phyloP scores from a whole-genome alignment of 2,329 filamentous ascomycete genomes.

The Whalleya microplaca region DNA sequence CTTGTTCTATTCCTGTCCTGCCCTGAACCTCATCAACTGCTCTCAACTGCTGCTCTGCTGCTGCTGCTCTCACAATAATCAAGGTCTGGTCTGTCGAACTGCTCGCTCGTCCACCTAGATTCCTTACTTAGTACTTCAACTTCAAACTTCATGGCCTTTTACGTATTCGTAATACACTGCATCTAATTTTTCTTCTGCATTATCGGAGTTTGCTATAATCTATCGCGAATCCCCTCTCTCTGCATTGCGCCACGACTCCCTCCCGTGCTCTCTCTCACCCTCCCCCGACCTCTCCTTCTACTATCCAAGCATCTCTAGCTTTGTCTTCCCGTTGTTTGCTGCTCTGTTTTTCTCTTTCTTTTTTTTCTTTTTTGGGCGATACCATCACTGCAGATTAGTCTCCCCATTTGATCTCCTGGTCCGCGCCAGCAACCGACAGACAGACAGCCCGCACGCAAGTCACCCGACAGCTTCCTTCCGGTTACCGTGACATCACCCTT shows the following conservation, averaged over 20 bases:
- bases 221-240: conserved; percentile 10
- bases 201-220: conserved; percentile 7
- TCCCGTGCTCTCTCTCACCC: too few species aligned
- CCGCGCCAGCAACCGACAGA: conserved; percentile 4
- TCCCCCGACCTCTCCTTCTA: conserved; percentile 11
- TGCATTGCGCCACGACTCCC: conserved; percentile 6
- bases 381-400: conserved; percentile 16
- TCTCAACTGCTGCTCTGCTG: too few species aligned
- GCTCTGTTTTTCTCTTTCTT: background rate
- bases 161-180: conserved; percentile 25
- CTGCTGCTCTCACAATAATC: background rate
- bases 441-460: too few species aligned
- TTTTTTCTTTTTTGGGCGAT: conserved; percentile 12
- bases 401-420: background rate
- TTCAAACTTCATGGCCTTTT: conserved; percentile 16
- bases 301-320: conserved; percentile 17
- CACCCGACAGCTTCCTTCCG: background rate
- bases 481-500: conserved; percentile 5
- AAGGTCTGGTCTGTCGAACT: background rate
- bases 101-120: background rate
- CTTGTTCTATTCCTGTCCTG: background rate
- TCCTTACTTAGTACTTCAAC: conserved; percentile 17
- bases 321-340: conserved; percentile 13
- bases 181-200: conserved; percentile 24
- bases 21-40: background rate